Conservation (phyloP, 2,329 filamentous ascomycete genomes). For the Phaeophleospora eucalypticola region DNA sequence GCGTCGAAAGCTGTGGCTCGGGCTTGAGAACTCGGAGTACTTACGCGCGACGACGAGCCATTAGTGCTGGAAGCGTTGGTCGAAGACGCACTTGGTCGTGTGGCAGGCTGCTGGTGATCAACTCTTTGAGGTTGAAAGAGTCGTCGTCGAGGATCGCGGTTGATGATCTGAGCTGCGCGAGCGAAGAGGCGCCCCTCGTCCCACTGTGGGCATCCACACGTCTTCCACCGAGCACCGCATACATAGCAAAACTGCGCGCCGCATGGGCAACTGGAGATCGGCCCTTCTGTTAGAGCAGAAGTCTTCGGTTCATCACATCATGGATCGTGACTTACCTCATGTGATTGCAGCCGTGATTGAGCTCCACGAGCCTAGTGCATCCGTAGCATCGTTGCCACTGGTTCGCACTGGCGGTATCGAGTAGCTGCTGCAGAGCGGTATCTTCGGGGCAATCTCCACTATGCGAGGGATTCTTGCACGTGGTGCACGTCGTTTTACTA, state of each 20-base stretch:
- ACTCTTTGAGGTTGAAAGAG: constrained; percentile 13
- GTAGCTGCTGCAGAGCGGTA: constrained; percentile 35
- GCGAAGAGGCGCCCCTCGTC: constrained; percentile 19
- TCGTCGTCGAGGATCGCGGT: constrained; percentile 13
- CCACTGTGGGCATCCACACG: constrained; percentile 23
- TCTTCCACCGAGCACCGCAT: constrained; percentile 27
- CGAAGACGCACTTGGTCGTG: background rate
- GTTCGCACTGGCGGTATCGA: constrained; percentile 40
- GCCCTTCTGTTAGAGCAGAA: background rate
- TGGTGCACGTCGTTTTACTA: constrained; percentile 42
- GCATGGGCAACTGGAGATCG: constrained; percentile 24
- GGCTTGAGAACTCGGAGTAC: background rate
- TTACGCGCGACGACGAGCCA: background rate
- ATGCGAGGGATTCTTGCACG: constrained; percentile 50
- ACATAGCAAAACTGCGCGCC: constrained; percentile 31
- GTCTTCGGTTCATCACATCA: constrained; percentile 20
- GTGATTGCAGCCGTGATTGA: constrained; percentile 52
- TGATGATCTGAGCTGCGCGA: constrained; percentile 14
- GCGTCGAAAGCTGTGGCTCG: background rate
- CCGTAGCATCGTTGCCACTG: constrained; percentile 51
- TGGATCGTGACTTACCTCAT: constrained; percentile 51
- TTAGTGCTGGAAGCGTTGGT: background rate
- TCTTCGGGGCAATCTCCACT: constrained; percentile 49
- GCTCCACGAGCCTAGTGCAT: constrained; percentile 49
- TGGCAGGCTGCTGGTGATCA: constrained; percentile 8